Conservation (phyloP, 1,284 basidiomycete species). For the Ganoderma sinense region DNA sequence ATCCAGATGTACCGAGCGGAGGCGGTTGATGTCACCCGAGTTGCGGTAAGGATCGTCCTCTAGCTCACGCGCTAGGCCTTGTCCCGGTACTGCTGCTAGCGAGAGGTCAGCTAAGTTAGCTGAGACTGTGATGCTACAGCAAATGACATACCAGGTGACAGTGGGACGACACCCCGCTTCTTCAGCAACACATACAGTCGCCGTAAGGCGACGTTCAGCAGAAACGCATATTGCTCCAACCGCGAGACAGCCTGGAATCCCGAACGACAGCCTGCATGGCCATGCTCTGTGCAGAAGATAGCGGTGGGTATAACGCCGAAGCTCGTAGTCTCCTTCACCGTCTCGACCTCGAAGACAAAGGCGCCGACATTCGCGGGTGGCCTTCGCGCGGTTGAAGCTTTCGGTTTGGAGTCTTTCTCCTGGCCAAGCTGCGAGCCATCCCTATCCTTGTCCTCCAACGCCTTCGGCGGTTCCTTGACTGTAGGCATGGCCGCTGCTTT, state of each 20-base stretch:
- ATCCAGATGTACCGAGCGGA: conserved; percentile 93
- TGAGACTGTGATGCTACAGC: not conserved
- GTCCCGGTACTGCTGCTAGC: conserved; percentile 45
- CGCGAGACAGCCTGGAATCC: conserved; percentile 94
- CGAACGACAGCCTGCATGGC: conserved; percentile 63
- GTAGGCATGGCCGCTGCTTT: conserved; percentile 74
- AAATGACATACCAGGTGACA: conserved; percentile 69
- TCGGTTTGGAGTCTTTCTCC: conserved; percentile 55
- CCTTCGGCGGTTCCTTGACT: conserved; percentile 53
- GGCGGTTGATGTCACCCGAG: conserved; percentile 90
- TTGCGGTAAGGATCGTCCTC: conserved; percentile 83
- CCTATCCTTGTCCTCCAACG: conserved; percentile 33
- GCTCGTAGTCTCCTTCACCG: conserved; percentile 67
- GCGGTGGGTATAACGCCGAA: conserved; percentile 75
- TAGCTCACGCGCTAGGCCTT: conserved; percentile 41
- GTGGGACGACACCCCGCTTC: conserved; percentile 89
- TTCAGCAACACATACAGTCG: conserved; percentile 91
- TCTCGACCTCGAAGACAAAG: conserved; percentile 79
- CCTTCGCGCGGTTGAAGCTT: conserved; percentile 68
- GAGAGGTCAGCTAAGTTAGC: conserved; percentile 18
- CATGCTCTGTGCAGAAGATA: conserved; percentile 85
- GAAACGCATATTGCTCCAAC: conserved; percentile 97
- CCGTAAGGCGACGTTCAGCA: conserved; percentile 94
- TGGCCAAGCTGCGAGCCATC: conserved; percentile 11
- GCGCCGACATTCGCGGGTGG: conserved; percentile 80